Percentiles rank a stretch among this genome's conserved stretches.
phyloP scores from a whole-genome alignment of 345 rosid genomes.

The Murraya paniculata region DNA sequence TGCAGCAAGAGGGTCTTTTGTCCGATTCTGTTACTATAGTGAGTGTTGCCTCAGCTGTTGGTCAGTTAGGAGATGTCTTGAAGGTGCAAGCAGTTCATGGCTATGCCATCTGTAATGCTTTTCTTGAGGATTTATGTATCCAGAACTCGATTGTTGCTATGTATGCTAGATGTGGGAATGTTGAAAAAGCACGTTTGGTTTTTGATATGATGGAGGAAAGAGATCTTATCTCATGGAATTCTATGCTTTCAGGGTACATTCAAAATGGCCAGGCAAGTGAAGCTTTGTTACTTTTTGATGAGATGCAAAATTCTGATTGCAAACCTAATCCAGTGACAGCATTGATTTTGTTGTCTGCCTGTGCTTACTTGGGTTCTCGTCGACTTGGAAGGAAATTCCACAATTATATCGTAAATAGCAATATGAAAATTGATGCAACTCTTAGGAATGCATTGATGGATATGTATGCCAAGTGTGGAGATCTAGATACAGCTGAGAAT shows the following conservation, averaged over 20 bases:
- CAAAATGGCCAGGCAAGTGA: conserved; percentile 53
- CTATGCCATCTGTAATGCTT: conserved; percentile 33
- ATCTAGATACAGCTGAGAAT: conserved; percentile 37
- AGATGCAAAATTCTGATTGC: conserved; percentile 34
- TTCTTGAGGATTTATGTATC: conserved; percentile 31
- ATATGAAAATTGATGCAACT: conserved; percentile 28
- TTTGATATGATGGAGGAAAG: conserved; percentile 41
- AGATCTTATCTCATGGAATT: conserved; percentile 55
- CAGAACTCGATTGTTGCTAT: conserved; percentile 47
- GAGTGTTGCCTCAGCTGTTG: conserved; percentile 52
- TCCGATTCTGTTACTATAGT: conserved; percentile 42
- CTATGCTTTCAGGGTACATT: conserved; percentile 52
- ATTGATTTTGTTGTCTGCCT: conserved; percentile 51
- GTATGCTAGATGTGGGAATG: conserved; percentile 46
- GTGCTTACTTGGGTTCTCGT: conserved; percentile 49
- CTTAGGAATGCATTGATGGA: conserved; percentile 47
- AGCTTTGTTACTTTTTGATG: conserved; percentile 47
- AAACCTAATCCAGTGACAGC: conserved; percentile 42
- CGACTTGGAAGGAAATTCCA: conserved; percentile 44
- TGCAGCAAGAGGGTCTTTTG: conserved; percentile 30
- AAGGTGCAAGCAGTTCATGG: conserved; percentile 31
- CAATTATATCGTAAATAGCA: conserved; percentile 25
- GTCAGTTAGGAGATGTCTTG: conserved; percentile 38
- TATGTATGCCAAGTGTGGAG: conserved; percentile 65
- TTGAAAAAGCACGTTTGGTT: conserved; percentile 37